These are phyloP conservation scores for Ailanthus altissimus DNA, from an alignment of 345 rosid species.

Conservation along the genomic window DNA sequence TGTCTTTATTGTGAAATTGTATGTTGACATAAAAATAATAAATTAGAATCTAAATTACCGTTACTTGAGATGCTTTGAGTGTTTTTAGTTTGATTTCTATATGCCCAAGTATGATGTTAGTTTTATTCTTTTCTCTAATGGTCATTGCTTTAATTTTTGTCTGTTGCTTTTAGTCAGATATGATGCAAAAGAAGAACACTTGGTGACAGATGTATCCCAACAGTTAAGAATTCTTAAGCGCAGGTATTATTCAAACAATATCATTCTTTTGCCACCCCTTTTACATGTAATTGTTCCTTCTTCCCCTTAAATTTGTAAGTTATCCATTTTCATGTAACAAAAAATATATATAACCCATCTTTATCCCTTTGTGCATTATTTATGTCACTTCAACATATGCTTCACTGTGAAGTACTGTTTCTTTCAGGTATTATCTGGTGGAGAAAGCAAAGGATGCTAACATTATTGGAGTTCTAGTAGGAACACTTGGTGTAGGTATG, in stretches of 20 bases:
- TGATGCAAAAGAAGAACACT: slow-evolving; percentile 60
- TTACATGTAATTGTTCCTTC: background rate
- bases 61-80: background rate
- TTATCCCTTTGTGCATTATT: background rate
- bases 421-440: slow-evolving; percentile 83
- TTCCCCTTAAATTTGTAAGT: background rate
- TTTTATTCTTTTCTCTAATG: background rate
- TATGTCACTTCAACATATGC: slow-evolving; percentile 7
- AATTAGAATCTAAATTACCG: too few species aligned
- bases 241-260: slow-evolving; percentile 48
- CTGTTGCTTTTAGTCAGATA: slow-evolving; percentile 72
- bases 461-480: slow-evolving; percentile 88
- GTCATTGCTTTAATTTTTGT: slow-evolving; percentile 23
- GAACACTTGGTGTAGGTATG: slow-evolving; percentile 97
- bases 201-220: slow-evolving; percentile 75
- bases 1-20: too few species aligned
- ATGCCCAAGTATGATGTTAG: background rate
- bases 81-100: background rate
- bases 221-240: slow-evolving; percentile 80
- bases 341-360: background rate
- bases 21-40: too few species aligned
- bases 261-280: background rate
- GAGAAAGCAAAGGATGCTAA: slow-evolving; percentile 98
- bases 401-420: slow-evolving; percentile 5
- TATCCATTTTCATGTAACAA: background rate